A percentile compares a stretch with the other conserved stretches of the same genome.
phyloP scores from a whole-genome alignment of 306 rosid species.

The Lotus japonicus region DNA sequence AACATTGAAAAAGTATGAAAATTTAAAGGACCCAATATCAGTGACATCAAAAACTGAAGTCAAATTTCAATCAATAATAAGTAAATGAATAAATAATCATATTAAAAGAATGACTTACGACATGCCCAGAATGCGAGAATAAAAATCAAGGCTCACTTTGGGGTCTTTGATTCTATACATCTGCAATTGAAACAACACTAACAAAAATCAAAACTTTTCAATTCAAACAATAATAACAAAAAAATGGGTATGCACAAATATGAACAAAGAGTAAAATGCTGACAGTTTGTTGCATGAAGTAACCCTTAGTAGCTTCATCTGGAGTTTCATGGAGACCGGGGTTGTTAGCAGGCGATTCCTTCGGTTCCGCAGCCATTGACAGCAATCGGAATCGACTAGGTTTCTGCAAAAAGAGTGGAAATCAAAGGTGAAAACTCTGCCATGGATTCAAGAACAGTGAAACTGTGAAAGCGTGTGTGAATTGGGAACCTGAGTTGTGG shows the following conservation, averaged over 20 bases:
- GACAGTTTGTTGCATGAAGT: slow-evolving; percentile 92
- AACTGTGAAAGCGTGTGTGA: background rate
- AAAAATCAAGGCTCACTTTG: slow-evolving; percentile 82
- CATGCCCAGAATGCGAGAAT: slow-evolving; percentile 94
- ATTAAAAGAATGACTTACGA: slow-evolving; percentile 52
- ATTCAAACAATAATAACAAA: background rate
- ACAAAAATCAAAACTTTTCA: background rate
- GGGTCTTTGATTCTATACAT: slow-evolving; percentile 95
- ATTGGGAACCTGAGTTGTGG: slow-evolving; percentile 39
- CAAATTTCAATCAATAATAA: background rate
- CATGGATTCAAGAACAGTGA: background rate
- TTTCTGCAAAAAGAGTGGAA: slow-evolving; percentile 31
- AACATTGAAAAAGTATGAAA: background rate
- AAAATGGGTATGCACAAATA: too few relatives aligned
- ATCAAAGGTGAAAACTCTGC: background rate
- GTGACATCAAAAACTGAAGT: background rate
- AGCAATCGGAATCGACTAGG: slow-evolving; percentile 36
- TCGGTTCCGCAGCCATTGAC: slow-evolving; percentile 72
- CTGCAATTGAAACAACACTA: slow-evolving; percentile 19
- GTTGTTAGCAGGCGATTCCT: slow-evolving; percentile 65
- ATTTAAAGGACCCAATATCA: background rate
- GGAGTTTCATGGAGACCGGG: slow-evolving; percentile 63
- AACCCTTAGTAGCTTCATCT: slow-evolving; percentile 79
- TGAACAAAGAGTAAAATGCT: background rate
- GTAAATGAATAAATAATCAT: background rate